These are phyloP conservation scores for Trametes polyzona DNA, from an alignment of 1,284 basidiomycete genomes.

Conservation along the genomic window DNA sequence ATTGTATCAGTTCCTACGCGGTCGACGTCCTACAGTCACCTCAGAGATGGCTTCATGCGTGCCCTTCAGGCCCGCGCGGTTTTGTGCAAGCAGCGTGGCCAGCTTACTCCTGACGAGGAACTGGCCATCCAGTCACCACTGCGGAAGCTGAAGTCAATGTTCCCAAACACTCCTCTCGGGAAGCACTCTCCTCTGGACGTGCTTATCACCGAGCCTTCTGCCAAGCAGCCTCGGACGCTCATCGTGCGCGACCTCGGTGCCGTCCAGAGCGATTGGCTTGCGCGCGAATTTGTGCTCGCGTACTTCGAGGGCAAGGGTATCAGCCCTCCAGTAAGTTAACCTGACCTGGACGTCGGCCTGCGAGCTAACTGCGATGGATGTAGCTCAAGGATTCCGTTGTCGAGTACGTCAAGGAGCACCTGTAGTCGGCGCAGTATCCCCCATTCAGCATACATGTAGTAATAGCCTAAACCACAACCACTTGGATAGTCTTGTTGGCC, in stretches of 20 bases:
- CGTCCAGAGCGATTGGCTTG: slow-evolving; percentile 74
- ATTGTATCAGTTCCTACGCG: slow-evolving; percentile 72
- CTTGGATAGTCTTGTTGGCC: background rate
- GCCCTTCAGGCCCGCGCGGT: slow-evolving; percentile 71
- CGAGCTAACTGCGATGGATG: background rate
- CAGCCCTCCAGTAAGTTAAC: slow-evolving; percentile 66
- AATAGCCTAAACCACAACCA: background rate
- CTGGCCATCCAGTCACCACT: slow-evolving; percentile 62
- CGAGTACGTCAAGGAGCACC: slow-evolving; percentile 26
- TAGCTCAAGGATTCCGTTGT: slow-evolving; percentile 37
- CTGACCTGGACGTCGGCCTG: background rate
- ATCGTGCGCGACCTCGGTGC: slow-evolving; percentile 75
- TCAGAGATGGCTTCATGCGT: slow-evolving; percentile 86
- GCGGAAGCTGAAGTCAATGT: slow-evolving; percentile 73
- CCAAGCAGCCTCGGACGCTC: slow-evolving; percentile 53
- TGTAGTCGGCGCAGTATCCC: slow-evolving; percentile 3
- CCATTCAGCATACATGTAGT: background rate
- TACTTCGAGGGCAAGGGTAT: slow-evolving; percentile 74
- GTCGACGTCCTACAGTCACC: slow-evolving; percentile 78
- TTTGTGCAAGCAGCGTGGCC: slow-evolving; percentile 52
- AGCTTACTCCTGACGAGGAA: slow-evolving; percentile 61
- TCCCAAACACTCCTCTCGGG: slow-evolving; percentile 67
- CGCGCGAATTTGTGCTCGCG: slow-evolving; percentile 70
- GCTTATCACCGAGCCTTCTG: slow-evolving; percentile 54
- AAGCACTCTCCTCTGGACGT: slow-evolving; percentile 75